A percentile compares a stretch with the other conserved stretches of the same genome.
These are phyloP conservation scores for Cercospora sojina DNA, from an alignment of 2,329 filamentous ascomycete species.

Conservation along the genomic window DNA sequence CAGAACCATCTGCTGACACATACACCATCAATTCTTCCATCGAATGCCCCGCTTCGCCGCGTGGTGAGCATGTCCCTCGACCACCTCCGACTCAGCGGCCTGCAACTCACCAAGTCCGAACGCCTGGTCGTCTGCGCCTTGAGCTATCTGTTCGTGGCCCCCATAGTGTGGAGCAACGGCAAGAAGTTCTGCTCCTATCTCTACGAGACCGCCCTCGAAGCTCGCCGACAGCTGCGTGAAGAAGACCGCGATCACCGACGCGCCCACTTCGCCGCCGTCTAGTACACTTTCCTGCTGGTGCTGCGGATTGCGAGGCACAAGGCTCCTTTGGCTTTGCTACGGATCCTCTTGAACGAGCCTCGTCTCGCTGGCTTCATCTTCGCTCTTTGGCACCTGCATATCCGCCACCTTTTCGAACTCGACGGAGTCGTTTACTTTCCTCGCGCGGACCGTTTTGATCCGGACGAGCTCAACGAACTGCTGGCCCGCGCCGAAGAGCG, in stretches of 20 bases:
- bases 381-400: not conserved
- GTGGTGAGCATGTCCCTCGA: not conserved
- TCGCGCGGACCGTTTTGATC: not conserved
- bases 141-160: constrained; percentile 36
- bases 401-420: not conserved
- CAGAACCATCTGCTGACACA: constrained; percentile 6
- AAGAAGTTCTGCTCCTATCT: constrained; percentile 31
- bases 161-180: constrained; percentile 31
- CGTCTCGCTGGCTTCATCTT: not conserved
- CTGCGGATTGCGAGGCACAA: not conserved
- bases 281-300: not conserved
- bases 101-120: constrained; percentile 38
- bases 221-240: constrained; percentile 24
- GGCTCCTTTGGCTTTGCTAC: not conserved
- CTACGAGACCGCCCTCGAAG: constrained; percentile 20
- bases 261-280: constrained; percentile 5
- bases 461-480: not conserved
- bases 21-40: not conserved
- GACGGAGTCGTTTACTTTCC: not conserved
- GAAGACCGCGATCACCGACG: constrained; percentile 20
- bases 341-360: not conserved
- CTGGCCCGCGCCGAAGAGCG: not conserved
- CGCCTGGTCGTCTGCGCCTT: constrained; percentile 38
- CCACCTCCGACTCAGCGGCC: constrained; percentile 30
- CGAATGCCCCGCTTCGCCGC: not conserved